Percentiles rank a stretch among this genome's conserved stretches.
Evolutionary conservation across 352 stramenopile species (phyloP).

Genomic region (Phytophthora litchii): DNA sequence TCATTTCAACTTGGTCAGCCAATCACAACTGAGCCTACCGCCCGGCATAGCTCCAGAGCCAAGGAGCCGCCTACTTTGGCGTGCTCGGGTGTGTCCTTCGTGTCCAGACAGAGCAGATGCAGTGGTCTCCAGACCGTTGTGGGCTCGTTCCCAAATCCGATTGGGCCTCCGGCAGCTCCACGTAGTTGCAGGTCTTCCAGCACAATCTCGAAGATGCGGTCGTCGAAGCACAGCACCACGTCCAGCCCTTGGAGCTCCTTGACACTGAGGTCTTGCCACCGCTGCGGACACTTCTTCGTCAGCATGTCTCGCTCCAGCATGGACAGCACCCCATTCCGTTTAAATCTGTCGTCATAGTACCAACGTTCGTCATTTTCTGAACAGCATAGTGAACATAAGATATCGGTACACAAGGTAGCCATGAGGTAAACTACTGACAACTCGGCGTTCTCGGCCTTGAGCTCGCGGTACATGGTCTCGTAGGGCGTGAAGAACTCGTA

Average conservation of each 20-base stretch:
- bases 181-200: conserved; percentile 79
- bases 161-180: conserved; percentile 32
- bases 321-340: conserved; percentile 79
- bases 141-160: conserved; percentile 37
- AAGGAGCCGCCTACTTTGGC: conserved; percentile 84
- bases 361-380: conserved; percentile 12
- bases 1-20: background rate
- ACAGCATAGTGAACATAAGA: conserved; percentile 5
- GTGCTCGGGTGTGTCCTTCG: conserved; percentile 87
- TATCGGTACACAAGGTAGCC: conserved; percentile 2
- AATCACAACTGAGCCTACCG: conserved; percentile 33
- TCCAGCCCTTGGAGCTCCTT: conserved; percentile 79
- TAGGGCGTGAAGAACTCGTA: conserved; percentile 91
- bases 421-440: conserved; percentile 36
- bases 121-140: conserved; percentile 63
- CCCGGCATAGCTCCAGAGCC: conserved; percentile 77
- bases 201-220: conserved; percentile 90
- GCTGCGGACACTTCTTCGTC: conserved; percentile 85
- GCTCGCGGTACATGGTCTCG: conserved; percentile 84
- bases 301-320: conserved; percentile 90
- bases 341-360: conserved; percentile 53
- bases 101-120: conserved; percentile 88
- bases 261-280: conserved; percentile 83
- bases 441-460: conserved; percentile 80
- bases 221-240: conserved; percentile 91